A percentile compares a stretch with the other conserved stretches of the same genome.
Conservation (phyloP, 139 green algal genomes). For the Micractinium sp. region DNA sequence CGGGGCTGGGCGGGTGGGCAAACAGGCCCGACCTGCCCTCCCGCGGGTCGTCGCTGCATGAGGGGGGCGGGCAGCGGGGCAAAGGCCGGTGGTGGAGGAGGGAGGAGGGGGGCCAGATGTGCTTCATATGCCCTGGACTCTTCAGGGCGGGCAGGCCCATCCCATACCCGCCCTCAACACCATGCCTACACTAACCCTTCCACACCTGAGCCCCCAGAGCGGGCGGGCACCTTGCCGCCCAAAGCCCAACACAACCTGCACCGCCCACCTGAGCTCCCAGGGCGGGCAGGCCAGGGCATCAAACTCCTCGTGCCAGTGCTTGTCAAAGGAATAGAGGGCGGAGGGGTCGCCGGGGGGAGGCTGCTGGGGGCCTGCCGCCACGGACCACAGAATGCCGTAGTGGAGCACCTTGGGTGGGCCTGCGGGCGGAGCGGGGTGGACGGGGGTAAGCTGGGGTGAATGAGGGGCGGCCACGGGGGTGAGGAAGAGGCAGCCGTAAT, state of each 20-base stretch:
- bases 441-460: not conserved
- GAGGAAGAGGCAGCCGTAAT: not conserved
- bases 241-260: not conserved
- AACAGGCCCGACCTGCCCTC: constrained; percentile 57
- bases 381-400: constrained; percentile 76
- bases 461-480: too few relatives aligned
- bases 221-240: too few relatives aligned
- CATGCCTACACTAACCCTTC: not conserved
- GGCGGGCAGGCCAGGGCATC: constrained; percentile 72
- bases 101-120: not conserved
- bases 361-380: constrained; percentile 5
- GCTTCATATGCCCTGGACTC: not conserved
- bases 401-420: constrained; percentile 81
- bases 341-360: not conserved
- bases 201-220: too few relatives aligned
- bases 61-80: not conserved
- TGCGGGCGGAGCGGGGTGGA: not conserved
- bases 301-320: constrained; percentile 82
- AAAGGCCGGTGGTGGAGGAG: not conserved
- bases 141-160: too few relatives aligned
- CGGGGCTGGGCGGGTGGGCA: constrained; percentile 54
- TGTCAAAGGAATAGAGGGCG: constrained; percentile 74
- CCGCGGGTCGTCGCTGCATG: not conserved
- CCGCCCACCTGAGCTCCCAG: constrained; percentile 57
- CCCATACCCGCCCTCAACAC: not conserved